Conservation (phyloP, 108 stramenopile species). For the Nannochloropsis salina region DNA sequence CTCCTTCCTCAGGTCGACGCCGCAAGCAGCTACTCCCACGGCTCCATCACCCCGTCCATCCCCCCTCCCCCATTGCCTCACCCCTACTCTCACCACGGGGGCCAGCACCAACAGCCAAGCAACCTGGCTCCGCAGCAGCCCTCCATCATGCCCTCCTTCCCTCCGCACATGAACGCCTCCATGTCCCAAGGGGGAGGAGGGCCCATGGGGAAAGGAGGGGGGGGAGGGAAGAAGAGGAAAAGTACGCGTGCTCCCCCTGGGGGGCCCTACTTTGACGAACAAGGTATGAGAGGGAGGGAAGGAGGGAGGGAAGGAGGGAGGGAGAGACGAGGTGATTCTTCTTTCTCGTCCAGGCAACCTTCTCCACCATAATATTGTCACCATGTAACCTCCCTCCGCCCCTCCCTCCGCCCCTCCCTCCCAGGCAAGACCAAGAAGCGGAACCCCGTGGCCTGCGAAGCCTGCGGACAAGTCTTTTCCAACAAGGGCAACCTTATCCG, state of each 20-base stretch:
- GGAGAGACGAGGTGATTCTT: not conserved
- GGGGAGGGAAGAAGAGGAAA: not conserved
- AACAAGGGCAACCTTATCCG: not conserved
- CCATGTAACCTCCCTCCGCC: not conserved
- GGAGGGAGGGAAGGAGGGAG: not conserved
- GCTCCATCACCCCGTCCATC: too few species aligned
- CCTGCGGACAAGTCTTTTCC: not conserved
- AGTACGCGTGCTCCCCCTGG: not conserved
- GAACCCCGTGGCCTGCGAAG: not conserved
- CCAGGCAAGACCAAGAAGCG: conserved; percentile 7
- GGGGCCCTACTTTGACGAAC: not conserved
- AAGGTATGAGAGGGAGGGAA: not conserved
- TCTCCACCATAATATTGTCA: not conserved
- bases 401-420: not conserved
- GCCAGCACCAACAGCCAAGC: not conserved
- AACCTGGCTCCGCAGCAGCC: not conserved
- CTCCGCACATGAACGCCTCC: not conserved
- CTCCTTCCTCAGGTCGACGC: not conserved
- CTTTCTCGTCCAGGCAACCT: not conserved
- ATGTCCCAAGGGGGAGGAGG: not conserved
- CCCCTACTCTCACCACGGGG: not conserved
- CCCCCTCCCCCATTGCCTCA: not conserved
- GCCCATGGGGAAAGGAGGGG: not conserved
- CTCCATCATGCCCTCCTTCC: not conserved
- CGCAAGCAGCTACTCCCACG: not conserved